These are phyloP conservation scores for Hibiscus syriacus DNA, from an alignment of 345 rosid genomes.

Conservation along the genomic window DNA sequence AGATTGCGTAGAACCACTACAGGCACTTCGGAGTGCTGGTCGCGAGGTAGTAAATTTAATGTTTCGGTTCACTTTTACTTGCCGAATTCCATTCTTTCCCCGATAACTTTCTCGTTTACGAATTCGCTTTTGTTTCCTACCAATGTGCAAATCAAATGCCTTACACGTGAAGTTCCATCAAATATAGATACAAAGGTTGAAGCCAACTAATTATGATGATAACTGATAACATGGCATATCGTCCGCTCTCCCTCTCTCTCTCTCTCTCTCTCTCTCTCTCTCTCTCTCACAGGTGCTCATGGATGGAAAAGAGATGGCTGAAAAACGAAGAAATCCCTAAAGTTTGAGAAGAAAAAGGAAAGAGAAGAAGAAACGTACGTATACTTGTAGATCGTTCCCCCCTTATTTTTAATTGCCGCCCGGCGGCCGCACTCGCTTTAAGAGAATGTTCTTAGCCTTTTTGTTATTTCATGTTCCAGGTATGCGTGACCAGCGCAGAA, in stretches of 20 bases:
- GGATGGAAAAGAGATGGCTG: conserved; percentile 49
- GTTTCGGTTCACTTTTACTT: background rate
- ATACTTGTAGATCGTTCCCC: too few species aligned
- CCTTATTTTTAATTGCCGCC: background rate
- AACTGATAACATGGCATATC: conserved; percentile 4
- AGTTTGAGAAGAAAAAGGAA: conserved; percentile 54
- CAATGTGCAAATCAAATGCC: background rate
- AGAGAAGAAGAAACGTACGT: conserved; percentile 70
- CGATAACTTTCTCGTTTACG: background rate
- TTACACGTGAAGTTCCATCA: background rate
- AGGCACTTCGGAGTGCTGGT: conserved; percentile 70
- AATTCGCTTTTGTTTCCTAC: background rate
- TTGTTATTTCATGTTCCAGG: conserved; percentile 31
- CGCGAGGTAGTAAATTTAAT: conserved; percentile 44
- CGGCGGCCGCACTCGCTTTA: background rate
- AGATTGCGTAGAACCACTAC: conserved; percentile 86
- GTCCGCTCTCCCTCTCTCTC: too few species aligned
- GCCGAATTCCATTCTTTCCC: background rate
- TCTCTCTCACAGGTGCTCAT: conserved; percentile 37
- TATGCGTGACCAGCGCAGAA: conserved; percentile 65
- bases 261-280: too few species aligned
- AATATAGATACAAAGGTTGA: background rate
- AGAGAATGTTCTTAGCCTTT: background rate
- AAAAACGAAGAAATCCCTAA: conserved; percentile 42
- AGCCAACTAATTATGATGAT: background rate